phyloP scores from a whole-genome alignment of 2,329 filamentous ascomycete genomes.

The Calonectria fujianensis region DNA sequence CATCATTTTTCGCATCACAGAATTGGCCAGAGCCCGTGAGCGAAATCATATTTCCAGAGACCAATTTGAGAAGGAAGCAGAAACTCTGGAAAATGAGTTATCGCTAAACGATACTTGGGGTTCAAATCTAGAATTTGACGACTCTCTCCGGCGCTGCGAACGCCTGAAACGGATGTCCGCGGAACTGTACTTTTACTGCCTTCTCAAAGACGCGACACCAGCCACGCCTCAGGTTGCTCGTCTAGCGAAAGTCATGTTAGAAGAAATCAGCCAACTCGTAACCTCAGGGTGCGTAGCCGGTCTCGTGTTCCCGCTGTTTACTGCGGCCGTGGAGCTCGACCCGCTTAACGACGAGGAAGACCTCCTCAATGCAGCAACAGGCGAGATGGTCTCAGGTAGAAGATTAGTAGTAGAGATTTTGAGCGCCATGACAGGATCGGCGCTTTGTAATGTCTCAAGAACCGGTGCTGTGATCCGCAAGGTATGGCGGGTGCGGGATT shows the following conservation, averaged over 20 bases:
- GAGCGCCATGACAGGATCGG: constrained; percentile 63
- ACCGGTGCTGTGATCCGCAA: constrained; percentile 67
- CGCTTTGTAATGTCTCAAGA: constrained; percentile 65
- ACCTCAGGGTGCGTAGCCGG: constrained; percentile 47
- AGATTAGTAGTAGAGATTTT: constrained; percentile 47
- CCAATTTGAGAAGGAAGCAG: constrained; percentile 28
- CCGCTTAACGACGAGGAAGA: constrained; percentile 42
- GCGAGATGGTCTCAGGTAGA: constrained; percentile 36
- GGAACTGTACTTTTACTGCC: constrained; percentile 66
- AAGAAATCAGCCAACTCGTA: constrained; percentile 38
- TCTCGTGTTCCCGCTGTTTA: constrained; percentile 48
- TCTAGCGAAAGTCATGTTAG: constrained; percentile 35
- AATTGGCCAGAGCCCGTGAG: constrained; percentile 62
- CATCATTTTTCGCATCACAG: constrained; percentile 67
- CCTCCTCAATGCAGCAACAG: not conserved
- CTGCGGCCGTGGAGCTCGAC: constrained; percentile 50
- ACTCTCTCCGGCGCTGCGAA: constrained; percentile 50
- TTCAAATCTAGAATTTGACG: constrained; percentile 17
- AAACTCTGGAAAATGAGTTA: constrained; percentile 40
- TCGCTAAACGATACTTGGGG: not conserved
- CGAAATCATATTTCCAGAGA: constrained; percentile 9
- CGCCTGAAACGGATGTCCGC: constrained; percentile 63
- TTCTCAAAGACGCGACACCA: constrained; percentile 65
- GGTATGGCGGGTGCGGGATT: constrained; percentile 67
- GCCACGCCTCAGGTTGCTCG: constrained; percentile 47